Conservation (phyloP, 2,329 filamentous ascomycete species). For the Aspergillus ustus region DNA sequence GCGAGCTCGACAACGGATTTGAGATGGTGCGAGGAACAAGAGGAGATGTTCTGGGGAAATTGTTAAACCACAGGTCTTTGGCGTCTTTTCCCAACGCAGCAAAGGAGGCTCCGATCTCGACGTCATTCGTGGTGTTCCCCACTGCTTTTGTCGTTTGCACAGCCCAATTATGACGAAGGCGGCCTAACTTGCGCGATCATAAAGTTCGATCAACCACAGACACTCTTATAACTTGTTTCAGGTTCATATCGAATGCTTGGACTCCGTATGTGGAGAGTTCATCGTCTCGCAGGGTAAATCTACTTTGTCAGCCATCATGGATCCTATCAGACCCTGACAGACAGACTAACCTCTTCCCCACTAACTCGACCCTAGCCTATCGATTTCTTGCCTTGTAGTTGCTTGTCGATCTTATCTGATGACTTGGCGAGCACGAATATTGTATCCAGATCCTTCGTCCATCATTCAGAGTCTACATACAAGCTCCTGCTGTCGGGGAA, state of each 20-base stretch:
- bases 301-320: neutral
- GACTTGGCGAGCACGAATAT: constrained; percentile 13
- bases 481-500: too few species aligned
- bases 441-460: neutral
- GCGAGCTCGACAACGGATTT: neutral
- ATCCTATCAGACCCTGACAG: neutral
- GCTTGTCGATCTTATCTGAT: constrained; percentile 17
- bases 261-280: neutral
- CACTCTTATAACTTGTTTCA: neutral
- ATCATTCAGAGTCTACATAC: too few species aligned
- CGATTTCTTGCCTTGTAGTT: neutral
- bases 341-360: neutral
- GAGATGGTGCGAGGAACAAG: constrained; percentile 8
- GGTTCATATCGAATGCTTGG: neutral
- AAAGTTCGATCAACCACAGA: neutral
- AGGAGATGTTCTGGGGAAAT: constrained; percentile 6
- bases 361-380: neutral
- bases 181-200: neutral
- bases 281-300: neutral
- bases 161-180: constrained; percentile 15
- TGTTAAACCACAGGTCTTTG: neutral
- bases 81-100: constrained; percentile 4
- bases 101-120: constrained; percentile 17
- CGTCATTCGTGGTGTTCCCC: constrained; percentile 11
- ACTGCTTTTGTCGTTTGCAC: constrained; percentile 7